Percentiles rank a stretch among this genome's conserved stretches.
Evolutionary conservation across 176 grass and related monocot species (phyloP).

Genomic region (Elaeis guineensis): DNA sequence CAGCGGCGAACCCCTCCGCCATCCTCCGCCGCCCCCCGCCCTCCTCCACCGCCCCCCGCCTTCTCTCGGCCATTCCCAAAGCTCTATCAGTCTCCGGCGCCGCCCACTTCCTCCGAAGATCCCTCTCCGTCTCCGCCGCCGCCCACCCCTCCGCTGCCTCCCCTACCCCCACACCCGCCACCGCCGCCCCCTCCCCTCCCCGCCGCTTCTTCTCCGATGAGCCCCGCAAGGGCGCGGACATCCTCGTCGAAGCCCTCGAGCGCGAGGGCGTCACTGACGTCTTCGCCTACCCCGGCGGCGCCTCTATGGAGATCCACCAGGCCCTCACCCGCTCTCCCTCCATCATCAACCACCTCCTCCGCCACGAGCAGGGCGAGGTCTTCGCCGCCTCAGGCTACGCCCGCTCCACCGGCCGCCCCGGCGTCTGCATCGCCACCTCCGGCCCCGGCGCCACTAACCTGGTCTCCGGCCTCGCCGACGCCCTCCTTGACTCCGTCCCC

Average conservation of each 20-base stretch:
- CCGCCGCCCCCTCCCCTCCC: conserved; percentile 23
- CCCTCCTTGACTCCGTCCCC: conserved; percentile 88
- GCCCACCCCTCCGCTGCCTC: not conserved
- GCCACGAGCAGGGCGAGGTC: conserved; percentile 91
- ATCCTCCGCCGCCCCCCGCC: not conserved
- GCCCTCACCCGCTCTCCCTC: conserved; percentile 80
- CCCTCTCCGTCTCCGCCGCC: not conserved
- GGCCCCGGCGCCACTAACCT: conserved; percentile 95
- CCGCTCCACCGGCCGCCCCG: conserved; percentile 61
- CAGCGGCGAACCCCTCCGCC: not conserved
- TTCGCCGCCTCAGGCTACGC: conserved; percentile 87
- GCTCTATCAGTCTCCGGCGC: not conserved
- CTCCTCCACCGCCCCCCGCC: not conserved
- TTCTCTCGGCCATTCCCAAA: not conserved
- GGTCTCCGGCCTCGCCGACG: conserved; percentile 89
- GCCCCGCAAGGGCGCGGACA: conserved; percentile 84
- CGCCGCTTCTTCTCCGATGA: conserved; percentile 44
- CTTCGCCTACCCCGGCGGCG: conserved; percentile 92
- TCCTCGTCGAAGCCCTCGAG: conserved; percentile 94
- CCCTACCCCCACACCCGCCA: not conserved
- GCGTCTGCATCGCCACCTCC: conserved; percentile 90
- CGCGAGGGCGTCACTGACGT: conserved; percentile 66
- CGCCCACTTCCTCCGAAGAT: not conserved
- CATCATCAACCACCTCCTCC: conserved; percentile 84
- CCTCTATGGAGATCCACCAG: conserved; percentile 99